These are phyloP conservation scores for Aspergillus leporis DNA, from an alignment of 495 filamentous ascomycete genomes.

Conservation along the genomic window DNA sequence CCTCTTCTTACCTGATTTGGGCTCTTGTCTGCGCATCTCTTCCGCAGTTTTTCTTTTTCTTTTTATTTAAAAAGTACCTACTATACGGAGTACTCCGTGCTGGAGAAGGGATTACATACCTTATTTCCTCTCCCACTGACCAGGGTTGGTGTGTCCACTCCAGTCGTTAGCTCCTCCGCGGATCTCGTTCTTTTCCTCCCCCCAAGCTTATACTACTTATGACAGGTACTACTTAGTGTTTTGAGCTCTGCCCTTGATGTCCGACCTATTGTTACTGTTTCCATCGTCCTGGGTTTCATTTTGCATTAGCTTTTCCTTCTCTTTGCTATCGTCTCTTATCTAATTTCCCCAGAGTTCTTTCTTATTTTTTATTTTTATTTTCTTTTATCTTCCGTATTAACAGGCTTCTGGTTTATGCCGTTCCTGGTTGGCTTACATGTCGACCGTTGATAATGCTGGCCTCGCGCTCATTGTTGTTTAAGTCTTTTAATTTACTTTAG, in stretches of 20 bases:
- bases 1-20: not conserved
- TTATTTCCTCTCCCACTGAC: slow-evolving; percentile 5
- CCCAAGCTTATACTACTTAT: slow-evolving; percentile 3
- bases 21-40: slow-evolving; percentile 1
- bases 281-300: slow-evolving; percentile 4
- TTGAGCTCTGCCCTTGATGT: slow-evolving; percentile 4
- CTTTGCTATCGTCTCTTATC: not conserved
- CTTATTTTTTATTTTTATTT: slow-evolving; percentile 5
- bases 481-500: not conserved
- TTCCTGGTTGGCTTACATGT: slow-evolving; percentile 3
- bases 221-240: slow-evolving; percentile 1
- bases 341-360: slow-evolving; percentile 5
- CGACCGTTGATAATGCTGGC: not conserved
- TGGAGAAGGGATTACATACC: slow-evolving; percentile 2
- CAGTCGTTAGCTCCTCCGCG: slow-evolving; percentile 6
- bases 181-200: slow-evolving; percentile 4
- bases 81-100: not conserved
- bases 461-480: not conserved
- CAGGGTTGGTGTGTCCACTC: slow-evolving; percentile 5
- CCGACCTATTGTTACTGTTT: slow-evolving; percentile 5
- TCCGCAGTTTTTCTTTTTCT: slow-evolving; percentile 1
- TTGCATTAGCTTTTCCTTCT: slow-evolving; percentile 6
- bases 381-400: not conserved
- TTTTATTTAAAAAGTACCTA: not conserved
- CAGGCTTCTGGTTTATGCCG: not conserved